Evolutionary conservation across 345 rosid species (phyloP).

Genomic region (Eucalyptus cladocalyx): DNA sequence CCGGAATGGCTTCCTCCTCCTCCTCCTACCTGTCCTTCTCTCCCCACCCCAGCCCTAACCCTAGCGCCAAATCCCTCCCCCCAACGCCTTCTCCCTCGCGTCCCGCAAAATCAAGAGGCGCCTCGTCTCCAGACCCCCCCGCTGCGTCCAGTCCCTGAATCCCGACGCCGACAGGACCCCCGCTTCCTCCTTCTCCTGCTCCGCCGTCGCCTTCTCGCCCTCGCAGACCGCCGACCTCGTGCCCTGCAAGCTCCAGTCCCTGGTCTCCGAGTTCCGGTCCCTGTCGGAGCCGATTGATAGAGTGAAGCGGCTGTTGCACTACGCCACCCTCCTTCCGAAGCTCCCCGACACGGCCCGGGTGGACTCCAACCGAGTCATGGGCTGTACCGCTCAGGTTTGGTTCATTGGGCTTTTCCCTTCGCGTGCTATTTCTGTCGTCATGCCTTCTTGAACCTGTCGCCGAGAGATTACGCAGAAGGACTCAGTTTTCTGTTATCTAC

Average conservation of each 20-base stretch:
- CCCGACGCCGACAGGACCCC: background rate
- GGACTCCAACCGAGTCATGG: slow-evolving; percentile 86
- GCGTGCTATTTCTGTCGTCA: background rate
- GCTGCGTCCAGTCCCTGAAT: slow-evolving; percentile 14
- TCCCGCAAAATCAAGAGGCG: background rate
- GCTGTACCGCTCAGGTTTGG: slow-evolving; percentile 92
- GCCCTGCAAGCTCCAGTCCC: slow-evolving; percentile 28
- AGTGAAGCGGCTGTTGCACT: slow-evolving; percentile 58
- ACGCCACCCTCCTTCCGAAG: slow-evolving; percentile 43
- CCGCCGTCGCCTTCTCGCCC: slow-evolving; percentile 37
- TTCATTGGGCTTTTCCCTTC: background rate
- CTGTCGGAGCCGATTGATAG: slow-evolving; percentile 47
- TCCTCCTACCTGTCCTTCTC: background rate
- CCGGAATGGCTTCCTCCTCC: slow-evolving; percentile 3
- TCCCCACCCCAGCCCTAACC: slow-evolving; percentile 12
- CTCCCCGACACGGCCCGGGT: slow-evolving; percentile 46
- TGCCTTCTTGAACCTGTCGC: background rate
- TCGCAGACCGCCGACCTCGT: slow-evolving; percentile 31
- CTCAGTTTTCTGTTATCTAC: background rate
- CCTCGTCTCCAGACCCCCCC: slow-evolving; percentile 11
- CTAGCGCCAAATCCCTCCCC: background rate
- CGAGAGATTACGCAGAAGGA: background rate
- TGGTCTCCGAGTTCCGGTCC: slow-evolving; percentile 61
- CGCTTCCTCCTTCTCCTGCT: slow-evolving; percentile 28
- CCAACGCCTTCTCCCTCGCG: slow-evolving; percentile 4